Conservation (phyloP, 305 asterid genomes). For the Caryopteris hybrid region DNA sequence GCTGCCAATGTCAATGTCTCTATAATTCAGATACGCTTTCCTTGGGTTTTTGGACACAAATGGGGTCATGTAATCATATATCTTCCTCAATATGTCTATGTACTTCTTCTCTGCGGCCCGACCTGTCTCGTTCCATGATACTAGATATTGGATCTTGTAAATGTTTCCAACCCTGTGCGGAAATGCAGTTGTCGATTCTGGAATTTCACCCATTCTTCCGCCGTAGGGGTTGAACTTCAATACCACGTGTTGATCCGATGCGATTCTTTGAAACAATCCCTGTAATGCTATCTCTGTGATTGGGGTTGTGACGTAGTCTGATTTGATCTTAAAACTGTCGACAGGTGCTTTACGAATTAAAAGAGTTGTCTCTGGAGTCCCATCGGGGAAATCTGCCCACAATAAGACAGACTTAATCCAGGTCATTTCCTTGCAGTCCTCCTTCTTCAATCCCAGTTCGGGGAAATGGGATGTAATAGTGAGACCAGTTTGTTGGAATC, state of each 20-base stretch:
- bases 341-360: not conserved
- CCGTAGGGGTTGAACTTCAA: conserved; percentile 36
- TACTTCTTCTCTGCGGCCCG: not conserved
- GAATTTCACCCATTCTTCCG: conserved; percentile 31
- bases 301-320: conserved; percentile 33
- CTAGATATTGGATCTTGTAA: conserved; percentile 31
- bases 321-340: conserved; percentile 21
- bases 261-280: not conserved
- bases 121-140: conserved; percentile 20
- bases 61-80: conserved; percentile 9
- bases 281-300: conserved; percentile 14
- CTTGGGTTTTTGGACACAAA: conserved; percentile 29
- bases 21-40: conserved; percentile 26
- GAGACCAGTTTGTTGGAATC: not conserved
- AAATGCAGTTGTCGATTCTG: conserved; percentile 23
- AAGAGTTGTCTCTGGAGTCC: conserved; percentile 8
- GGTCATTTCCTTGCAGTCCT: conserved; percentile 29
- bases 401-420: conserved; percentile 29
- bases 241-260: not conserved
- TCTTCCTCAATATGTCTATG: not conserved
- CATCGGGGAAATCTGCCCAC: conserved; percentile 20
- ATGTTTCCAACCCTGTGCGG: conserved; percentile 38
- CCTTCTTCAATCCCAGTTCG: conserved; percentile 24
- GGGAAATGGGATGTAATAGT: conserved; percentile 3
- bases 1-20: conserved; percentile 32